Percentiles rank a stretch among this genome's conserved stretches.
These are phyloP conservation scores for Cicer chorassanicum DNA, from an alignment of 306 rosid species.

Conservation along the genomic window DNA sequence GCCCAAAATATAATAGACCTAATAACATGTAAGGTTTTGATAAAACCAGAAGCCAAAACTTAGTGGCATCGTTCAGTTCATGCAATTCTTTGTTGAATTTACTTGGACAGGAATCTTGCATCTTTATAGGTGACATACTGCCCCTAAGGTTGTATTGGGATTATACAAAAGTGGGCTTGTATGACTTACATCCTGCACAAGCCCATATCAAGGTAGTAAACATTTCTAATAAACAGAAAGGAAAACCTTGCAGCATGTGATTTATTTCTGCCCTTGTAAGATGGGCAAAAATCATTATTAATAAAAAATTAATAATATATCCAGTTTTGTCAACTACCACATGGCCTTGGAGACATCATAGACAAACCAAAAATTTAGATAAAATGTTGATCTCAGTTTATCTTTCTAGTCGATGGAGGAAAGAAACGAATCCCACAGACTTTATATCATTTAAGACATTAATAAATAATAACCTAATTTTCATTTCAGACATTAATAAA, in stretches of 20 bases:
- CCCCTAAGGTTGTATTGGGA: not conserved
- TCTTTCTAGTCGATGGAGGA: too few relatives aligned
- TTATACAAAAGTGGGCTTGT: not conserved
- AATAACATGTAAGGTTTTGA: not conserved
- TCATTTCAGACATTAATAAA: constrained; percentile 12
- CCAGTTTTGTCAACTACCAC: constrained; percentile 8
- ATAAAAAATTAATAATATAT: not conserved
- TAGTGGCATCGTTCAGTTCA: not conserved
- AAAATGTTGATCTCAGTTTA: too few relatives aligned
- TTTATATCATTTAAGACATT: not conserved
- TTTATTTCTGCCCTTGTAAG: constrained; percentile 8
- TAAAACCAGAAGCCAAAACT: constrained; percentile 14
- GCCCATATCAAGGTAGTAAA: constrained; percentile 2
- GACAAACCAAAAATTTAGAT: too few relatives aligned
- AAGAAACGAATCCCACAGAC: constrained; percentile 15
- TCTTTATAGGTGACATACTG: not conserved
- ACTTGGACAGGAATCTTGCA: not conserved
- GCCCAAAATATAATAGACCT: constrained; percentile 19
- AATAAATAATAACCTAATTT: too few relatives aligned
- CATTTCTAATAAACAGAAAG: constrained; percentile 16
- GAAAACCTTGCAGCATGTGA: not conserved
- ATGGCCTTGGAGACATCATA: too few relatives aligned
- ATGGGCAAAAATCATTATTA: constrained; percentile 3
- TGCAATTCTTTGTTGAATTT: constrained; percentile 26
- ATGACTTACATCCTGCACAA: not conserved